Conservation (phyloP, 495 filamentous ascomycete species). For the Pyrenula aspistea region DNA sequence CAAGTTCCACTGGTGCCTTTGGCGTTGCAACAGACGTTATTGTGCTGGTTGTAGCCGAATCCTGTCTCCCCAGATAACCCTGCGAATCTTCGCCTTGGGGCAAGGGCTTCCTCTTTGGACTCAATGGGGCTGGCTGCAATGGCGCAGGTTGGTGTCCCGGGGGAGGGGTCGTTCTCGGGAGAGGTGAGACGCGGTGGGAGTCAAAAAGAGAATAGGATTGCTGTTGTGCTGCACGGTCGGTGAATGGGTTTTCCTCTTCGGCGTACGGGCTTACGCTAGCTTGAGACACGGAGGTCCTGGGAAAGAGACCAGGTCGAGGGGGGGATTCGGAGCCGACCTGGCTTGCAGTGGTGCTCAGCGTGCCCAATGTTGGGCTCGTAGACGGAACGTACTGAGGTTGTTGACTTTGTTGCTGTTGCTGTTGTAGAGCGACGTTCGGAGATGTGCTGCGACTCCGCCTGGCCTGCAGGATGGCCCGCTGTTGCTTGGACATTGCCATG, state of each 20-base stretch:
- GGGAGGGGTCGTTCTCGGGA: not conserved
- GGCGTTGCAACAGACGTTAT: not conserved
- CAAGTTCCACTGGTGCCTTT: not conserved
- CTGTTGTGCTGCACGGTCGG: not conserved
- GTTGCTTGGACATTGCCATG: constrained; percentile 64
- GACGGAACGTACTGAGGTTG: no score
- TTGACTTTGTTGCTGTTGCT: not conserved
- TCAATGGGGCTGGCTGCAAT: not conserved
- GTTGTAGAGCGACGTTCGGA: not conserved
- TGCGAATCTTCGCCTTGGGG: not conserved
- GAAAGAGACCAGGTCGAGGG: not conserved
- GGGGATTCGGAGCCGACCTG: not conserved
- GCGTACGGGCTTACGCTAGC: not conserved
- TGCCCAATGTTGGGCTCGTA: not conserved
- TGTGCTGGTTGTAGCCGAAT: no score
- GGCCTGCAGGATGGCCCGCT: constrained; percentile 67
- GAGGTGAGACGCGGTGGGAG: not conserved
- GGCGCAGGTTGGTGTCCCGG: not conserved
- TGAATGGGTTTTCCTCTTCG: not conserved
- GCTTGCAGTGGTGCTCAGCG: not conserved
- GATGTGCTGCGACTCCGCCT: constrained; percentile 25
- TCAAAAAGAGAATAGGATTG: not conserved
- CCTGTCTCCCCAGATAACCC: no score
- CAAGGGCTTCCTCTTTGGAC: not conserved
- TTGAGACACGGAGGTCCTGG: not conserved